Conservation (phyloP, 2,329 filamentous ascomycete genomes). For the Verticillium dahliae region DNA sequence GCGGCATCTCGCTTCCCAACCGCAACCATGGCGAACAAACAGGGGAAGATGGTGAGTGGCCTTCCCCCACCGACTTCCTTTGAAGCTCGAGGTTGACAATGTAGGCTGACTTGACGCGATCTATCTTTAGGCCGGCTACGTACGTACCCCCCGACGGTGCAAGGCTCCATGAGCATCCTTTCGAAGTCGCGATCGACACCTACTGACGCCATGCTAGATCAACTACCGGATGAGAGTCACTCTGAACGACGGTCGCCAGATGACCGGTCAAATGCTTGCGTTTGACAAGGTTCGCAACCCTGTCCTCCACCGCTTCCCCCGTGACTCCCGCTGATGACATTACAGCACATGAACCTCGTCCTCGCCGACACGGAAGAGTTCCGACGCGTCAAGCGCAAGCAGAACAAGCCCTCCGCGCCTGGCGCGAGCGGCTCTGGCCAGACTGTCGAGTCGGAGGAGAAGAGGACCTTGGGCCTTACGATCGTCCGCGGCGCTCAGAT, state of each 20-base stretch:
- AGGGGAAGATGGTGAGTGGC: conserved; percentile 95
- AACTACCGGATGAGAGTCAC: conserved; percentile 99
- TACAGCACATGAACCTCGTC: conserved; percentile 96
- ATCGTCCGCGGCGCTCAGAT: conserved; percentile 94
- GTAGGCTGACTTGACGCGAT: conserved; percentile 51
- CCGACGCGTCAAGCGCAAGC: conserved; percentile 81
- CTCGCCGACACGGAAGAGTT: conserved; percentile 98
- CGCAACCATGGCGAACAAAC: conserved; percentile 74
- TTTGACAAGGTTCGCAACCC: conserved; percentile 76
- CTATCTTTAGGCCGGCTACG: conserved; percentile 59
- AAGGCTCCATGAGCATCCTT: background rate
- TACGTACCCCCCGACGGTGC: conserved; percentile 38
- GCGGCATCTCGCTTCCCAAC: conserved; percentile 22
- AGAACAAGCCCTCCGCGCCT: conserved; percentile 63
- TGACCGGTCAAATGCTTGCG: conserved; percentile 96
- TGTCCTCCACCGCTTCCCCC: background rate
- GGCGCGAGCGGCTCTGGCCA: conserved; percentile 56
- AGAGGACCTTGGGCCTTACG: conserved; percentile 89
- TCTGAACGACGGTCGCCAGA: conserved; percentile 88
- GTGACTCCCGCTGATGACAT: conserved; percentile 1
- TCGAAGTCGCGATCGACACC: background rate
- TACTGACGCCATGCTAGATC: conserved; percentile 54
- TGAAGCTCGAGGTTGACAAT: conserved; percentile 43
- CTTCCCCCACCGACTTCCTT: conserved; percentile 25
- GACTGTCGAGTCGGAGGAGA: conserved; percentile 86